Evolutionary conservation across 1,139 yeast species (phyloP), one percentile per base, ranked within the genome.

Genomic region (Diutina rugosa): DNA sequence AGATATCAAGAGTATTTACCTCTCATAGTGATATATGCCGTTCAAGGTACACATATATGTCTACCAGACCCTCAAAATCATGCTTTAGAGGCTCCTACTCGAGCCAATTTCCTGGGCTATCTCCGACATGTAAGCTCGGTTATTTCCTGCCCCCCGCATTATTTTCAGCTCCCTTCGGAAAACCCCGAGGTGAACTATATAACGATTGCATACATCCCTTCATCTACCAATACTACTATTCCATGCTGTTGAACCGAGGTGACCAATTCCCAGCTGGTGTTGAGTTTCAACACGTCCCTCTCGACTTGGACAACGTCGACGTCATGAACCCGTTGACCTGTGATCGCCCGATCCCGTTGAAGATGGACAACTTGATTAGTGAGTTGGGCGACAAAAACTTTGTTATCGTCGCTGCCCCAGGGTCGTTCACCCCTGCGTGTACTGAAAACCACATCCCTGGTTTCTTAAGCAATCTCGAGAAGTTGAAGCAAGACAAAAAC

Each of bases 391-490:
- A 57, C 56, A 59, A 53, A 45, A 65, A 78, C 62, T 78, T 87
- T 54, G 82, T 87, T 52, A 76, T 89, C 63, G 89, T 91, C 49
- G 80, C 89, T 58, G 95, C 88, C 35, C 96, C 96, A 59, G 96
- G 95, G 61, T 95, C 96, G 30, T 90, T 89, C 77, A 87, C 96
- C 44, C 96, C 96, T 62, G 84, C 95, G 6, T 90, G 96, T 72
- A 82, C 93, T 46, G 87, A 82, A 61, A 75, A 78, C 63, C 96
- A 90, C 70, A 81, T 90, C 62, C 97, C 97, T 32, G 88, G 83
- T 18, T 88, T 77, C 71, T 72, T 90, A 59, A 69, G 73, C 57
- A 72, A 80, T 57, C 65, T 79, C 56, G 68, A 68, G 10, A 79
- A 83, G 57, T 76, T 86, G 63, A 78, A 81, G 70, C 16, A 16